Conservation (phyloP, 2,329 filamentous ascomycete species). For the Arthrobotrys entomopaga region DNA sequence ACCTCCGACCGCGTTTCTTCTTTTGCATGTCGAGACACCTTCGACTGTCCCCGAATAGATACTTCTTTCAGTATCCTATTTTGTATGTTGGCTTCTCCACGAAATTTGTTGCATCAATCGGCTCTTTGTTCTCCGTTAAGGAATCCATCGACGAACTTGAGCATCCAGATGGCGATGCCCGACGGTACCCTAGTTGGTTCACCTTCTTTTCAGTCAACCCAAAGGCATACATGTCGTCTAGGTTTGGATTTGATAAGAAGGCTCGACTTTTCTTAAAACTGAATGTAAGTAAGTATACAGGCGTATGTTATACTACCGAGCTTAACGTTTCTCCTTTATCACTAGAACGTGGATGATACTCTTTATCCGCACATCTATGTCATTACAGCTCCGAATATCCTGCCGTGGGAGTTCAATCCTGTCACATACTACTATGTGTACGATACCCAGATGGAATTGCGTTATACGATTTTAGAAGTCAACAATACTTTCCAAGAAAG, state of each 20-base stretch:
- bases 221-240: constrained; percentile 66
- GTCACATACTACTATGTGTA: constrained; percentile 85
- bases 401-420: constrained; percentile 78
- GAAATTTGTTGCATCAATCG: constrained; percentile 69
- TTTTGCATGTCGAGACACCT: constrained; percentile 74
- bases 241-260: constrained; percentile 71
- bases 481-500: constrained; percentile 81
- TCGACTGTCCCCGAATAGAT: constrained; percentile 73
- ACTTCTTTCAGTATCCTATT: constrained; percentile 77
- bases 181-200: constrained; percentile 59
- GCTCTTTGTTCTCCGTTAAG: constrained; percentile 68
- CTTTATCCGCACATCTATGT: constrained; percentile 76
- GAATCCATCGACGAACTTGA: constrained; percentile 59
- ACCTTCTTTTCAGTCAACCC: constrained; percentile 60
- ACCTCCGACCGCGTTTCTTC: constrained; percentile 67
- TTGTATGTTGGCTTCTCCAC: constrained; percentile 75
- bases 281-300: constrained; percentile 62
- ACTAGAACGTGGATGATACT: constrained; percentile 69
- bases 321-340: neutral
- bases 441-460: constrained; percentile 67
- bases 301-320: constrained; percentile 41
- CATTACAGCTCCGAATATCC: constrained; percentile 74
- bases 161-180: constrained; percentile 59
- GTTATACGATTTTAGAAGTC: constrained; percentile 76
- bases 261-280: constrained; percentile 69